Percentiles rank a stretch among this genome's conserved stretches.
phyloP scores from a whole-genome alignment of 73 alveolate species.

The Symbiodinium natans region DNA sequence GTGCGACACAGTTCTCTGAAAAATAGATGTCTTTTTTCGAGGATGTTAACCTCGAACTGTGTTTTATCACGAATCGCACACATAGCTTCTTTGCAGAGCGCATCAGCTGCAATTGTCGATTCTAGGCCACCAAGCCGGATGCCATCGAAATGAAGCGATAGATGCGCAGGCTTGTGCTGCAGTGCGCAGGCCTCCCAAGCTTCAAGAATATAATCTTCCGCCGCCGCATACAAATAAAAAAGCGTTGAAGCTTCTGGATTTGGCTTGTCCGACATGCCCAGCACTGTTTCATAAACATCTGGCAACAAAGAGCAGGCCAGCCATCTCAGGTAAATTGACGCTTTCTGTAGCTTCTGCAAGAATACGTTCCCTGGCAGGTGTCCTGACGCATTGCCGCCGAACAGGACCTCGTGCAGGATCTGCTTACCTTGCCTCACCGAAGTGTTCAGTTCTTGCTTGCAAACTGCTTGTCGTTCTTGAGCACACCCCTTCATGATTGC shows the following conservation, averaged over 20 bases:
- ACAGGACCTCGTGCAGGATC: not conserved
- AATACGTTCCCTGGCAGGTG: not conserved
- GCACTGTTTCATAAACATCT: not conserved
- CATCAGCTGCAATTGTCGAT: not conserved
- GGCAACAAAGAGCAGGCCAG: not conserved
- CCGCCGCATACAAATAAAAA: not conserved
- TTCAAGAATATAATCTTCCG: not conserved
- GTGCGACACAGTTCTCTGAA: not conserved
- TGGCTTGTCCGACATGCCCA: not conserved
- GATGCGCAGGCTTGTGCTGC: not conserved
- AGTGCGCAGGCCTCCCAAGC: not conserved
- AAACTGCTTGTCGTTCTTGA: not conserved
- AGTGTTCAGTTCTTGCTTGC: not conserved
- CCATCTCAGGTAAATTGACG: not conserved
- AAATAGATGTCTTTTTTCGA: not conserved
- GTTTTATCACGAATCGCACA: not conserved
- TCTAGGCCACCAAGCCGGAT: not conserved
- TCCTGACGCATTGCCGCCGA: not conserved
- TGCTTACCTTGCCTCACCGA: not conserved
- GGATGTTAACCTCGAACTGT: not conserved
- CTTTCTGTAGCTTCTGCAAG: not conserved
- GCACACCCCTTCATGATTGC: not conserved
- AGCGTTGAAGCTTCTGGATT: not conserved
- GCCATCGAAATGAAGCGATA: not conserved
- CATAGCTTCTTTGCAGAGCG: not conserved